Percentiles rank a stretch among this genome's conserved stretches.
Conservation (phyloP, 225 moss, liverwort and hornwort genomes). For the Anthoceros angustus region DNA sequence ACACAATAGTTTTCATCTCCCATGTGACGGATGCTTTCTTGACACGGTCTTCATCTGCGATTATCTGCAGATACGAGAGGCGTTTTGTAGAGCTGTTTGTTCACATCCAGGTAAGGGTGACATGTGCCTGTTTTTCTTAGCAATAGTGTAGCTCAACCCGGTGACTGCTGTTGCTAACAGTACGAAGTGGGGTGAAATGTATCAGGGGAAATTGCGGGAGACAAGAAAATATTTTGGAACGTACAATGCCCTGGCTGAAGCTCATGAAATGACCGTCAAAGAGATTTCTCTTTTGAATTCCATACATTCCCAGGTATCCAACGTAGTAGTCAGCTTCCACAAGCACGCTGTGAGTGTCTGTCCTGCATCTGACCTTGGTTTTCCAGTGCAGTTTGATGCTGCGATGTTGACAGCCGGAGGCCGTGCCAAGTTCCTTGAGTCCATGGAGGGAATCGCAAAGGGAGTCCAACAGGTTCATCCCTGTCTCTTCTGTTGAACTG, state of each 20-base stretch:
- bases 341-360: background rate
- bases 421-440: conserved; percentile 77
- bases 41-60: background rate
- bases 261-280: conserved; percentile 72
- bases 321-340: background rate
- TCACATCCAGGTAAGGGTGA: conserved; percentile 65
- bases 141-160: background rate
- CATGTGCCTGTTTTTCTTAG: background rate
- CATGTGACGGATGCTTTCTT: background rate
- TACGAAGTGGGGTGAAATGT: background rate
- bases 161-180: background rate
- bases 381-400: conserved; percentile 55
- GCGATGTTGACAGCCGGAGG: conserved; percentile 87
- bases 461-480: conserved; percentile 68
- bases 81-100: conserved; percentile 98
- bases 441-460: conserved; percentile 76
- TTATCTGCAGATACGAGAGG: conserved; percentile 64
- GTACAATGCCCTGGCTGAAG: conserved; percentile 93
- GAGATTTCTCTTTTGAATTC: conserved; percentile 90
- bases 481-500: background rate
- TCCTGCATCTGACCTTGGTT: background rate
- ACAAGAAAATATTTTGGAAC: conserved; percentile 95
- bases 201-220: conserved; percentile 79
- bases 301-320: conserved; percentile 70
- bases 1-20: background rate